Evolutionary conservation across 306 rosid species (phyloP).

Genomic region (Vigna trinervia): DNA sequence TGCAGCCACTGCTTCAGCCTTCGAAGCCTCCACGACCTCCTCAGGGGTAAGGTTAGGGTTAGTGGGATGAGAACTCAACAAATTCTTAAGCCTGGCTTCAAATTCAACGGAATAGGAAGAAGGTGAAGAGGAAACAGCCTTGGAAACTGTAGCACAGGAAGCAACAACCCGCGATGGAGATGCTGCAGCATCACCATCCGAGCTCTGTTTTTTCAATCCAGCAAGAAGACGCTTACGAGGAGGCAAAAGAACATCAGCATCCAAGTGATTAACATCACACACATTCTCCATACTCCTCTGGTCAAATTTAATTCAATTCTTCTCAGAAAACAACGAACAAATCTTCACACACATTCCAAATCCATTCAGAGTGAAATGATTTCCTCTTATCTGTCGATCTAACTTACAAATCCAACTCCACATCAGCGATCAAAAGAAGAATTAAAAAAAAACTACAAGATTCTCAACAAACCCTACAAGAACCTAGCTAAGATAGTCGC

Average conservation of each 20-base stretch:
- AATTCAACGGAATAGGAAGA: conserved; percentile 57
- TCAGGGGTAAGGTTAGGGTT: conserved; percentile 69
- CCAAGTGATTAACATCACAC: conserved; percentile 78
- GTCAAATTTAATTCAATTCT: conserved; percentile 39
- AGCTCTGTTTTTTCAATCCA: conserved; percentile 78
- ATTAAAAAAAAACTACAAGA: conserved; percentile 1
- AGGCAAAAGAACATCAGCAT: conserved; percentile 85
- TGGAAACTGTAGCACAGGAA: conserved; percentile 49
- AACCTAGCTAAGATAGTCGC: conserved; percentile 31
- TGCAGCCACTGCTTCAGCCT: conserved; percentile 68
- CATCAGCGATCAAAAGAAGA: conserved; percentile 42
- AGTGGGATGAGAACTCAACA: conserved; percentile 63
- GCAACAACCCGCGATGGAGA: conserved; percentile 57
- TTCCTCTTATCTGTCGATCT: conserved; percentile 6
- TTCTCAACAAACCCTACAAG: conserved; percentile 31
- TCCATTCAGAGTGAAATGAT: conserved; percentile 42
- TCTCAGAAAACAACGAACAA: conserved; percentile 42
- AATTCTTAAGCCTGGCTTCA: conserved; percentile 62
- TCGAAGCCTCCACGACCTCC: conserved; percentile 75
- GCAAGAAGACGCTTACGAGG: conserved; percentile 94
- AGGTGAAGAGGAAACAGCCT: conserved; percentile 57
- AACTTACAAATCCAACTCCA: conserved; percentile 34
- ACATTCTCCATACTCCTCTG: conserved; percentile 72
- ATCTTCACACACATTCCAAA: conserved; percentile 47
- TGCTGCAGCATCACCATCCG: conserved; percentile 57